Base-by-base conservation (phyloP, 257 asterid species). In the Thymus quinquecostatus region DNA sequence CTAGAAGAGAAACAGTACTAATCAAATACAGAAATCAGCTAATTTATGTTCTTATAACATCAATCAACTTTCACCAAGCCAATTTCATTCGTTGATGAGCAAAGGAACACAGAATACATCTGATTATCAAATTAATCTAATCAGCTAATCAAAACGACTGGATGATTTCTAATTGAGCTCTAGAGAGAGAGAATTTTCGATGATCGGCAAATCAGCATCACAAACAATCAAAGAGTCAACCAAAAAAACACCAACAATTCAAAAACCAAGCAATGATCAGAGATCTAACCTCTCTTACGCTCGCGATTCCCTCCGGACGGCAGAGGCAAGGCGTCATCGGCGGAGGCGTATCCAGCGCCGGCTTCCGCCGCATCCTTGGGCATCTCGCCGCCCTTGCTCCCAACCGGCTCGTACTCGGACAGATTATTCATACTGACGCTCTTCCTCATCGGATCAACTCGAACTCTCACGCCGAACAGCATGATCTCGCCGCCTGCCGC, bases 231-330 rank as follows among this genome's bases (percentile, higher is more conserved):
- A 64, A 32, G 1, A 66, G 60, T 77, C 79, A 75, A 55, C 50
- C 66, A 69, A 64, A 43, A 64, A 43, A 64, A 38, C 44, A 56
- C 41, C 7, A 28, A 50, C 4, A 21, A 70, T 10, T 36, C 13
- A 44, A 66, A n/a, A 53, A 78, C 8, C 27, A 73, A 5, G 33
- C 0, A 55, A 59, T 41, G 76, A 81, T 21, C 33, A 10, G 66
- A 78, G 88, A 85, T 86, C 86, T 75, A 54, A 90, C 98, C 98
- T 90, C 97, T 84, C 80, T 92, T 92, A 41, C 98, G 98, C 86
- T 86, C 96, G 60, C 96, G 89, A 49, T 64, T 78, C n/a, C 81
- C 82, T 79, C 68, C 82, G 44, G 87, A 54, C 12, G 78, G 88
- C 32, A 63, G 87, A 11, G 82, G 82, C 57, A 77, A 77, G 56